A percentile compares a stretch with the other conserved stretches of the same genome.
These are phyloP conservation scores for Fusarium buharicum DNA, from an alignment of 2,329 filamentous ascomycete genomes.

Conservation along the genomic window DNA sequence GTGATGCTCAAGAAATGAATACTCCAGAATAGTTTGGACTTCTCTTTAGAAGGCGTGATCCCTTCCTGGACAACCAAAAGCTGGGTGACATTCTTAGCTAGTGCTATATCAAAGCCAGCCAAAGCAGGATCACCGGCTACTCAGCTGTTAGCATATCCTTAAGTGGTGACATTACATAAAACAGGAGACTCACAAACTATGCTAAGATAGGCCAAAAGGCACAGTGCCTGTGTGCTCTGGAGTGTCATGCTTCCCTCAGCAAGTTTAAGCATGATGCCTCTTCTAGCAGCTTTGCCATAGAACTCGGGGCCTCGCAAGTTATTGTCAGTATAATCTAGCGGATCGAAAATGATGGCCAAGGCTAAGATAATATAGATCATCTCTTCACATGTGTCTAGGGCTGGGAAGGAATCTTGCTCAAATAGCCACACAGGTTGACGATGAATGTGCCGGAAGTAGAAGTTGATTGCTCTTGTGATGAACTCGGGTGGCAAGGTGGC, in stretches of 20 bases:
- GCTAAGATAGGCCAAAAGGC: slow-evolving; percentile 18
- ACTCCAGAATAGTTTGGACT: slow-evolving; percentile 20
- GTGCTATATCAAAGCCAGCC: slow-evolving; percentile 25
- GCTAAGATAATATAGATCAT: slow-evolving; percentile 12
- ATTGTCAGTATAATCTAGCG: rapidly evolving
- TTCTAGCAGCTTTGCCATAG: slow-evolving; percentile 11
- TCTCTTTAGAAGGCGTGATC: not conserved
- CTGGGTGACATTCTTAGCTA: slow-evolving; percentile 15
- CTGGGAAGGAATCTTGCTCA: not conserved
- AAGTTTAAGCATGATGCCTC: slow-evolving; percentile 17
- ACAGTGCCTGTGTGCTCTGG: slow-evolving; percentile 10
- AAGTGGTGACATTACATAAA: rapidly evolving
- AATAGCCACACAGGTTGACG: slow-evolving; percentile 34
- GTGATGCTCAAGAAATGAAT: not conserved
- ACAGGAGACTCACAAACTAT: slow-evolving; percentile 1
- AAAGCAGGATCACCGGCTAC: slow-evolving; percentile 11
- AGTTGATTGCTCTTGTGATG: not conserved
- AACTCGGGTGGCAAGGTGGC: not conserved
- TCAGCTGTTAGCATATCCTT: not conserved
- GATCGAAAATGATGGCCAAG: not conserved
- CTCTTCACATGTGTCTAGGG: not conserved
- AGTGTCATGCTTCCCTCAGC: slow-evolving; percentile 13
- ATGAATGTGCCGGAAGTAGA: slow-evolving; percentile 27
- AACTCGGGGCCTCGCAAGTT: slow-evolving; percentile 1
- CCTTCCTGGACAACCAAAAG: not conserved